These are phyloP conservation scores for Incumbomyces lentus DNA, from an alignment of 2,329 filamentous ascomycete species.

Conservation along the genomic window DNA sequence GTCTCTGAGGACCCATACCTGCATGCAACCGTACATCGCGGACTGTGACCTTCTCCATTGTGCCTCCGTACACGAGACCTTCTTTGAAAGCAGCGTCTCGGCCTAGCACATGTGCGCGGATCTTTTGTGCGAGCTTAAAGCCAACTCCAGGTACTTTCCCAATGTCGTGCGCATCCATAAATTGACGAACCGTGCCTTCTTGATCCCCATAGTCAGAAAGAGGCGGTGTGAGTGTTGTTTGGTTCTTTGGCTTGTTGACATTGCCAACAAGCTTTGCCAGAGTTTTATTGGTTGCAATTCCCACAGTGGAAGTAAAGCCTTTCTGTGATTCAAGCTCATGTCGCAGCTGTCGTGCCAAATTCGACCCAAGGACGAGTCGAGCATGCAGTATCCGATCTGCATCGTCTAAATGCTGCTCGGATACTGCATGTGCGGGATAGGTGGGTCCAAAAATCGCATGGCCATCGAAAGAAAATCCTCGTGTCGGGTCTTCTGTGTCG, in stretches of 20 bases:
- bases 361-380: slow-evolving; percentile 65
- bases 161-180: slow-evolving; percentile 67
- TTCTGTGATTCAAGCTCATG: slow-evolving; percentile 60
- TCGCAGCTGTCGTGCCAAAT: slow-evolving; percentile 67
- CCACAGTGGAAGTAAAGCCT: slow-evolving; percentile 79
- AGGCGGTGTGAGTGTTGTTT: slow-evolving; percentile 71
- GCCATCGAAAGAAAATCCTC: slow-evolving; percentile 73
- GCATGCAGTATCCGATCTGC: slow-evolving; percentile 36
- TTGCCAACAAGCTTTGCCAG: slow-evolving; percentile 77
- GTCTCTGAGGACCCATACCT: slow-evolving; percentile 50
- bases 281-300: slow-evolving; percentile 78
- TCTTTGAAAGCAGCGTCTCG: slow-evolving; percentile 33
- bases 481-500: slow-evolving; percentile 59
- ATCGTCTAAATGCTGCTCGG: slow-evolving; percentile 5
- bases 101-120: slow-evolving; percentile 52
- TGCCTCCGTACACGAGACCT: slow-evolving; percentile 39
- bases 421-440: slow-evolving; percentile 33
- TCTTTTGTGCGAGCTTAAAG: slow-evolving; percentile 60
- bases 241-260: slow-evolving; percentile 73
- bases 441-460: slow-evolving; percentile 54
- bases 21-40: slow-evolving; percentile 53
- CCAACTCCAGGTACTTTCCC: slow-evolving; percentile 79
- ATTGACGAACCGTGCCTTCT: slow-evolving; percentile 48
- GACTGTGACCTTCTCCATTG: slow-evolving; percentile 52
- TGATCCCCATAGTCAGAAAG: slow-evolving; percentile 29